Evolutionary conservation across 1,284 basidiomycete species (phyloP).

Genomic region (Pascua sp.): DNA sequence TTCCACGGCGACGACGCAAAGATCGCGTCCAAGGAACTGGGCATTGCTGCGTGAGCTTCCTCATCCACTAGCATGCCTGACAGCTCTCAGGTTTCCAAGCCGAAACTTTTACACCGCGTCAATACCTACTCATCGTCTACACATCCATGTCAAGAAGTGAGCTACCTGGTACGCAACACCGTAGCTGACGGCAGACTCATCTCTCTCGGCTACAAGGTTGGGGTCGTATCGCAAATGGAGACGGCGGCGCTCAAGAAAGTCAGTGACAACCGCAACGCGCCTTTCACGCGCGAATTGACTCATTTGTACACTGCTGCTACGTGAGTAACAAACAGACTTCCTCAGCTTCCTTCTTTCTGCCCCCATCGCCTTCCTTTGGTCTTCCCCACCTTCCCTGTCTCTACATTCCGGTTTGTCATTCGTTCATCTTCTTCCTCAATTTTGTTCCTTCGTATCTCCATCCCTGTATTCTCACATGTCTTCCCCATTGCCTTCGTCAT

Average conservation of each 20-base stretch:
- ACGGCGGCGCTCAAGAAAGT: conserved; percentile 93
- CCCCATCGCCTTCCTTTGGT: too few species aligned
- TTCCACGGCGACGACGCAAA: conserved; percentile 89
- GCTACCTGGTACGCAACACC: conserved; percentile 19
- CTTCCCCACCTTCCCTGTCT: too few species aligned
- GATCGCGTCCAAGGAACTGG: conserved; percentile 8
- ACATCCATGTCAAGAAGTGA: conserved; percentile 84
- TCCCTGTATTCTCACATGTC: too few species aligned
- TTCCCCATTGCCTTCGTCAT: too few species aligned
- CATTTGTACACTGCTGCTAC: conserved; percentile 85
- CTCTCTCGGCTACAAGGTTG: conserved; percentile 82
- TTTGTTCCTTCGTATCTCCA: too few species aligned
- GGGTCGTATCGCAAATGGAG: conserved; percentile 87
- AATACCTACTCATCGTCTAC: conserved; percentile 73
- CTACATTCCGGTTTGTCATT: too few species aligned
- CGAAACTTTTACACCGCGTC: conserved; percentile 79
- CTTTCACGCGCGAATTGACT: conserved; percentile 77
- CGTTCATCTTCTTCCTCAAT: too few species aligned
- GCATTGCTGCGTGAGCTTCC: conserved; percentile 57
- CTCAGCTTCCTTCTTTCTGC: too few species aligned
- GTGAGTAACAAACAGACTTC: conserved; percentile 53
- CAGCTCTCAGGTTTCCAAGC: conserved; percentile 55
- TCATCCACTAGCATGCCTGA: background rate
- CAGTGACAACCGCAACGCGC: conserved; percentile 72
- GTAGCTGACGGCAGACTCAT: conserved; percentile 60